Base-by-base conservation (phyloP, 495 filamentous ascomycete genomes). In the Cercophora newfieldiana region DNA sequence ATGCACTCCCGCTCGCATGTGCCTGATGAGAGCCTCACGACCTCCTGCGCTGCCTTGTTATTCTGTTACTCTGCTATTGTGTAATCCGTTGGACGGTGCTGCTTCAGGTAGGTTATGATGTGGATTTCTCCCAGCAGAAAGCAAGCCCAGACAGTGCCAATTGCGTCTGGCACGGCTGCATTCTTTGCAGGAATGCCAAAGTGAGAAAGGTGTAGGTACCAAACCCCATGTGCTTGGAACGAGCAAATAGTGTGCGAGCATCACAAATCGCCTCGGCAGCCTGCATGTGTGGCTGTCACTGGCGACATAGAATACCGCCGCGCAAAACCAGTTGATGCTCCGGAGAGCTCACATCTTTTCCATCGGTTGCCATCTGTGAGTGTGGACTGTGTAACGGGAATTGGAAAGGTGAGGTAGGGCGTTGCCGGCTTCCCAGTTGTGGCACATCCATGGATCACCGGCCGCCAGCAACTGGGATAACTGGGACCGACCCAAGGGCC, bases 111-210 rank as follows among this genome's bases (percentile, higher is more conserved):
- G n/a, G n/a, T n/a, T 2, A 44, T 33, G 37, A 44, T 6, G 10
- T 16, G 30, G 5, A 33, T 33, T 33, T 33, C 30, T 12, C 12
- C 30, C 30, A 33, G 37, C 55, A 18, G 55, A 28, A 19, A 30
- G 58, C 58, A 37, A 24, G 29, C 29, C 49, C 30, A 54, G 50
- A 63, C 49, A 63, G 61, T 63, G 61, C 58, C 31, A 48, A 28
- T 30, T 56, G 16, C 30, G 18, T 2, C 37, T 44, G 37, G 18
- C 37, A 44, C 47, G 48, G 59, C 18, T 1, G 6, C n/a, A 37
- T 16, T 63, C 61, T 28, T 55, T 25, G n/a, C 50, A 44, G 58
- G 61, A n/a, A 63, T 63, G 61, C 61, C 29, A 63, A 63, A 63
- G 61, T 63, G 30, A 63, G 51, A 55, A 63, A 51, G 29, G 31